These are phyloP conservation scores for Xylogone sp. DNA, from an alignment of 2,329 filamentous ascomycete species.

Conservation along the genomic window DNA sequence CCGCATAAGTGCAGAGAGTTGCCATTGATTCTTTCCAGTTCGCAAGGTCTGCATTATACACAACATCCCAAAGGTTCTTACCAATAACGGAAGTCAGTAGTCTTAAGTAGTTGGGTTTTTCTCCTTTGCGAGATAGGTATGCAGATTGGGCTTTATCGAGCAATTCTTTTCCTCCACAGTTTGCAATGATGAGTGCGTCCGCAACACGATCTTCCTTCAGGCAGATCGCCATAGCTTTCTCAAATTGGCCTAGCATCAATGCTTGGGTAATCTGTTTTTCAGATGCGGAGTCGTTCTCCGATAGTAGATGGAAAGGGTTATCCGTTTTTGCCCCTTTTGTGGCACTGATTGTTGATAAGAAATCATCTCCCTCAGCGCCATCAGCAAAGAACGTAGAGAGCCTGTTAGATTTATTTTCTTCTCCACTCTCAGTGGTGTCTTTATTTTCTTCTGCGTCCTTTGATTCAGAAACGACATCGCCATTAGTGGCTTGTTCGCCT, in stretches of 20 bases:
- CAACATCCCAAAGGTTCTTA: conserved; percentile 97
- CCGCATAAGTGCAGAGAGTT: conserved; percentile 90
- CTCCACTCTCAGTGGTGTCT: conserved; percentile 36
- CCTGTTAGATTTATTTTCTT: conserved; percentile 56
- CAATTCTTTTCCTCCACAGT: conserved; percentile 89
- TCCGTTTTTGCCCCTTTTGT: conserved; percentile 92
- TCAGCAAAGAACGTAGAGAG: conserved; percentile 80
- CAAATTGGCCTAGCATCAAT: conserved; percentile 85
- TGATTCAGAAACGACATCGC: conserved; percentile 36
- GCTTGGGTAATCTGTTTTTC: conserved; percentile 86
- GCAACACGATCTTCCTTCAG: conserved; percentile 86
- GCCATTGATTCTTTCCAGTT: conserved; percentile 99
- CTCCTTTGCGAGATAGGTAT: conserved; percentile 80
- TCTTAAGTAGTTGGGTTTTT: conserved; percentile 86
- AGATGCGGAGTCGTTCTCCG: conserved; percentile 75
- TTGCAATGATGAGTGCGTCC: conserved; percentile 96
- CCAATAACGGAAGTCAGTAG: conserved; percentile 87
- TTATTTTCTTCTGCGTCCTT: conserved; percentile 40
- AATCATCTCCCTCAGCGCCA: conserved; percentile 67
- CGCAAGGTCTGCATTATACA: conserved; percentile 87
- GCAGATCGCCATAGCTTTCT: conserved; percentile 84
- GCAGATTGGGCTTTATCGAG: conserved; percentile 91
- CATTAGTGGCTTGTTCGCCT: conserved; percentile 46
- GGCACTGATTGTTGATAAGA: conserved; percentile 78
- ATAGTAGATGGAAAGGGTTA: conserved; percentile 88